Evolutionary conservation across 148 eudicot genomes (phyloP), one percentile per base, ranked within the genome.

Genomic region (Cornus kousa): DNA sequence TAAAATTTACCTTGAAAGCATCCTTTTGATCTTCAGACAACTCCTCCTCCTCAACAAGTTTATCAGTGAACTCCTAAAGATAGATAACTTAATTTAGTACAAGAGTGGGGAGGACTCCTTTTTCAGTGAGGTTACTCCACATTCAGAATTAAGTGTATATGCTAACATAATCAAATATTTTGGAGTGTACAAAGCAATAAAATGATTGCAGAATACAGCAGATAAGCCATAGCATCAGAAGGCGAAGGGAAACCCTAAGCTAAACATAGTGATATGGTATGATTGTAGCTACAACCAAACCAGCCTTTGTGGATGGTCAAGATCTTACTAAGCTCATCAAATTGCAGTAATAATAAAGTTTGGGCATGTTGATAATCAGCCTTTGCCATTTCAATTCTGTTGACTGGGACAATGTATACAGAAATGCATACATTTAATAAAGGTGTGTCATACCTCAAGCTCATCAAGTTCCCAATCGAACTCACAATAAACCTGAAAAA

Each of bases 391-490:
- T 16, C 37, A 35, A 74, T 59, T 55, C 9, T 60, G 66, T 33
- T 7, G 32, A 12, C 53, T 65, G 5, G 43, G 31, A 46, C 32
- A 67, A 67, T 14, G 24, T 2, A 16, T 5, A 66, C 57, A 9
- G 7, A 35, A 40, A 71, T 37, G 22, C 4, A 55, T 35, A 70
- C n/a, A 72, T 7, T 20, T 9, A 46, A 57, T 57, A 77, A 22
- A 24, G 37, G 7, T 14, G 55, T 8, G 64, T 5, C 78, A 59
- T 88, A 96, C 99, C 97, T 96, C 95, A 62, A 89, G 81, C 77
- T 96, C 99, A 87, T 96, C 99, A 40, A 96, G 74, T 35, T 96
- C 99, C 99, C 99, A 96, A 87, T 96, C 99, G 85, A 90, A 96
- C 79, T 93, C 97, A 40, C 91, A 84, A 35, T 92, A 71, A 31